A percentile compares a stretch with the other conserved stretches of the same genome.
Evolutionary conservation across 805 yeast genomes (phyloP).

Genomic region (Candida insectorum): DNA sequence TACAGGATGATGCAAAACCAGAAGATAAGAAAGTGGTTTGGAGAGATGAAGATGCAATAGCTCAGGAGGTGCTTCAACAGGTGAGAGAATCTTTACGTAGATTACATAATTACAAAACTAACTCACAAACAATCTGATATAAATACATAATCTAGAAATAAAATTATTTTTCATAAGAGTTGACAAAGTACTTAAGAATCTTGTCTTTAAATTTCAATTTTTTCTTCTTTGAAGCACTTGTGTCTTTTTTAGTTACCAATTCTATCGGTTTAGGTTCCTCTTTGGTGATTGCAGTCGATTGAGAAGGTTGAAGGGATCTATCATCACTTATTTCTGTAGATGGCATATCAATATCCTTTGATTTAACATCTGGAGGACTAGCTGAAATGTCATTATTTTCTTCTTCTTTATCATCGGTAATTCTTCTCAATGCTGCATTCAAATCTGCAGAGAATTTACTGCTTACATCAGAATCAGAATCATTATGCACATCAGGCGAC

Average conservation of each 20-base stretch:
- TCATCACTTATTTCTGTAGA: conserved; percentile 5
- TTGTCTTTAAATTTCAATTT: conserved; percentile 18
- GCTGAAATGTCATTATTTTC: not conserved
- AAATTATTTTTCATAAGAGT: conserved; percentile 24
- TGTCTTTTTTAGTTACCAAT: not conserved
- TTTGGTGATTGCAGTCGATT: conserved; percentile 8
- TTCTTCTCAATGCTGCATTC: conserved; percentile 13
- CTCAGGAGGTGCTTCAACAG: too few relatives aligned
- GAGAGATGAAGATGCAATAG: too few relatives aligned
- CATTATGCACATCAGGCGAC: conserved; percentile 5
- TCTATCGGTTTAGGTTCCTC: conserved; percentile 1
- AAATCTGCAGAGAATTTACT: conserved; percentile 13
- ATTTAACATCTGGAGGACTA: conserved; percentile 1
- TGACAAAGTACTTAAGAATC: conserved; percentile 30
- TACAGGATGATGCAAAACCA: too few relatives aligned
- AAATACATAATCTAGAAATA: too few relatives aligned
- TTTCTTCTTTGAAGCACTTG: conserved; percentile 8
- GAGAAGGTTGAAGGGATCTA: conserved; percentile 8
- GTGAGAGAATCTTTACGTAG: too few relatives aligned
- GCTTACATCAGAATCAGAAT: conserved; percentile 10
- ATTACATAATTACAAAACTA: too few relatives aligned
- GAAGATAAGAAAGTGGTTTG: too few relatives aligned
- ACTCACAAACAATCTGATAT: too few relatives aligned
- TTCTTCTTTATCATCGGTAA: conserved; percentile 7
- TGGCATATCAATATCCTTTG: too few relatives aligned